These are phyloP conservation scores for Metschnikowia similis DNA, from an alignment of 805 yeast genomes.

Conservation along the genomic window DNA sequence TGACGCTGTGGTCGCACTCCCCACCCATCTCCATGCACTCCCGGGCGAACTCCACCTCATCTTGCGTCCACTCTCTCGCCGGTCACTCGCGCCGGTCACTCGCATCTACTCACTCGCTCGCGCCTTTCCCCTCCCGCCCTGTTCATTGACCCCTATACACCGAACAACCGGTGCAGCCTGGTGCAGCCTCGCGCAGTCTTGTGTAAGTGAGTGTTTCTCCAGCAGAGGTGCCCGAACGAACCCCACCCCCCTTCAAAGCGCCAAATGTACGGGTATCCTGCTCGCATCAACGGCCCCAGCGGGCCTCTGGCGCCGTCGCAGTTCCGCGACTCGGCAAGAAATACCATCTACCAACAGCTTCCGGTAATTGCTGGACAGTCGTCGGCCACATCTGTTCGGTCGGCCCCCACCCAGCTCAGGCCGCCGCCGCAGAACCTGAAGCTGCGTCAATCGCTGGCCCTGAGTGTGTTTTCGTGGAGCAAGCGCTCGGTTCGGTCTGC, in stretches of 20 bases:
- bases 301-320: constrained; percentile 32
- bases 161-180: not conserved
- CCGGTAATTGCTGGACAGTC: constrained; percentile 22
- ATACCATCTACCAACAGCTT: constrained; percentile 41
- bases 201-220: no score
- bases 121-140: no score
- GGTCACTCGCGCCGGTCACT: no score
- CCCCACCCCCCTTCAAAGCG: not conserved
- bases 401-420: constrained; percentile 36
- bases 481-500: constrained; percentile 40
- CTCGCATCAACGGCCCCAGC: constrained; percentile 12
- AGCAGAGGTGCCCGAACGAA: no score
- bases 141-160: not conserved
- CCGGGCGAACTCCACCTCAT: constrained; percentile 1
- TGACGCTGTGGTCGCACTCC: not conserved
- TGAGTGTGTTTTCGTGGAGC: constrained; percentile 33
- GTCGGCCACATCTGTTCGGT: constrained; percentile 33
- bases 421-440: constrained; percentile 15
- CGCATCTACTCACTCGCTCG: no score
- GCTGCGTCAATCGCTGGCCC: constrained; percentile 33
- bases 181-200: no score
- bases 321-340: constrained; percentile 40
- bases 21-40: not conserved
- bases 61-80: not conserved
- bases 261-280: constrained; percentile 16